Base-by-base conservation (phyloP, 805 yeast genomes). In the Saturnispora besseyi region DNA sequence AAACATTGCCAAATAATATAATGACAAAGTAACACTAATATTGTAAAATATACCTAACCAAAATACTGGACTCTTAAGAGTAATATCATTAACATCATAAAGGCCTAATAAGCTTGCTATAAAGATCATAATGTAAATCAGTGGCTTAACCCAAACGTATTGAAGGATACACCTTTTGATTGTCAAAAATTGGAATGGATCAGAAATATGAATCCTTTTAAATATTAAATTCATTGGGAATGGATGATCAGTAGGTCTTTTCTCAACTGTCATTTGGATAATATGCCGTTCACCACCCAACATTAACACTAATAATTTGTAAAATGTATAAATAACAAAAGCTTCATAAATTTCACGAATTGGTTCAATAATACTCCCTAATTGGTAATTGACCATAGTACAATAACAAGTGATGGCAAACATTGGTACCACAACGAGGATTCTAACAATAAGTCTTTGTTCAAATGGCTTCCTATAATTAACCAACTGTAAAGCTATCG, bases 271-370 rank as follows among this genome's bases (percentile, higher is more conserved):
- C 45, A 46, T 50, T 45, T 86, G 78, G 31, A 93, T 82, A 26
- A 93, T 88, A 51, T 79, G 79, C 45, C 95, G 73, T 62, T 95
- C 99, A 15, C 99, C 99, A 0, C 97, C 98, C 9, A 93, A 72
- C 70, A 88, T 77, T 54, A 82, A 78, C 0, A 95, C 88, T 49
- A 93, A 70, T 29, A 89, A 72, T 31, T 91, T 77, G 70, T 87
- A 91, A 63, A 93, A 93, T 2, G 96, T 88, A 65, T 93, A 93
- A 32, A 93, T 86, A 32, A 90, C 96, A 67, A 93, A 87, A 0
- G 98, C 97, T 65, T 93, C 99, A 65, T 93, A 93, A 1, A 91
- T 78, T 62, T 93, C 99, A 42, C 93, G 72, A 0, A 86, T 59
- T 0, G 96, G 95, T 57, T 85, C 93, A 3, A 88, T 57, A 50